Conservation (phyloP, 345 rosid species). For the Eucalyptus tenuipes region DNA sequence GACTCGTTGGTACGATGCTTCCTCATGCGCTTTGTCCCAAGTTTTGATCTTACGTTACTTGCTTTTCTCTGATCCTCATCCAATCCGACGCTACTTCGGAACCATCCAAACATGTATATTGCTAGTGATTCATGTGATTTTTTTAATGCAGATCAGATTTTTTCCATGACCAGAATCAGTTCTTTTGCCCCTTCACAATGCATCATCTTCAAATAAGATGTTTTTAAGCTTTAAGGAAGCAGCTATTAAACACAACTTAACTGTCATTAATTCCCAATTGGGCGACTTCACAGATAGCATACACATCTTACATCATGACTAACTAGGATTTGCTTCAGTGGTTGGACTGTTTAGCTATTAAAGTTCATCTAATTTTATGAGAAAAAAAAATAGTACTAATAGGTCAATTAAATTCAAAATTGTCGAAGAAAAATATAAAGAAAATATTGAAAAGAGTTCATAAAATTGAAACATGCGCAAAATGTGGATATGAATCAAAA, state of each 20-base stretch:
- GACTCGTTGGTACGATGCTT: not conserved
- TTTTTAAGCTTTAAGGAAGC: not conserved
- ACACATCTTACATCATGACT: not conserved
- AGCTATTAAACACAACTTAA: not conserved
- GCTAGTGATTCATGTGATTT: not conserved
- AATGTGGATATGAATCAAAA: not conserved
- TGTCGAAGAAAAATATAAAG: not conserved
- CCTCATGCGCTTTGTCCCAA: too few species aligned
- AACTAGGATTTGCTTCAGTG: not conserved
- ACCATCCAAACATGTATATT: not conserved
- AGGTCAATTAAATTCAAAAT: not conserved
- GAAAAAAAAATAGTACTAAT: not conserved
- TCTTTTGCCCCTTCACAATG: not conserved
- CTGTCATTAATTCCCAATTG: not conserved
- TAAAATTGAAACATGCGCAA: not conserved
- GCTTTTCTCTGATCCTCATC: not conserved
- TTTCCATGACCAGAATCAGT: not conserved
- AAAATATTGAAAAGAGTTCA: not conserved
- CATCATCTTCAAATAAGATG: not conserved
- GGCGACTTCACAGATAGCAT: not conserved
- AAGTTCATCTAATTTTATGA: not conserved
- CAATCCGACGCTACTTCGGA: not conserved
- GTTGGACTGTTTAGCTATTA: not conserved
- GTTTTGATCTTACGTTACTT: not conserved
- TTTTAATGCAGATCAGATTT: not conserved